Percentiles rank a stretch among this genome's conserved stretches.
Evolutionary conservation across 331 rosid species (phyloP).

Genomic region (Dryas integrifolia): DNA sequence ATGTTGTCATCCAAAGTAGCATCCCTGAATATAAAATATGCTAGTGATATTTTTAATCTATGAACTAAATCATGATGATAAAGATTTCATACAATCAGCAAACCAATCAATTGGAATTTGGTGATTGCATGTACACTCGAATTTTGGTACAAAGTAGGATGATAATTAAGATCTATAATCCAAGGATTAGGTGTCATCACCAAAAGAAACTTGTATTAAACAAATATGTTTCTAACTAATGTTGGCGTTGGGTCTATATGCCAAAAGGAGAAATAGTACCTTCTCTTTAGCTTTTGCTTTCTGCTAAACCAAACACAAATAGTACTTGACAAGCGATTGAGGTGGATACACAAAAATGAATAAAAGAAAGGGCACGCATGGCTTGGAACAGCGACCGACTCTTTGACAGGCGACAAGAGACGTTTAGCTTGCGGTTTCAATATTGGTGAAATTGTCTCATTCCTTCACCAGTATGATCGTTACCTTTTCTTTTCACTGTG

Average conservation of each 20-base stretch:
- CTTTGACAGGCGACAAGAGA: slow-evolving; percentile 23
- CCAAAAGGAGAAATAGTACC: neutral
- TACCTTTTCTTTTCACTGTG: too few species aligned
- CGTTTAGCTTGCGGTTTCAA: slow-evolving; percentile 13
- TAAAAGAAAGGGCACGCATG: slow-evolving; percentile 22
- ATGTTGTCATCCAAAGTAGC: too few species aligned
- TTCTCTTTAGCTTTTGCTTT: neutral
- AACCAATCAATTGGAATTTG: neutral
- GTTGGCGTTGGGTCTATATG: neutral
- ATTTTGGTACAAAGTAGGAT: neutral
- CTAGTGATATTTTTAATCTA: neutral
- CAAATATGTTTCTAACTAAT: neutral
- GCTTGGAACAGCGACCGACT: slow-evolving; percentile 22
- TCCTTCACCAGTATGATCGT: neutral
- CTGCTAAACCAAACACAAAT: slow-evolving; percentile 6
- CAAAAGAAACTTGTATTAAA: neutral
- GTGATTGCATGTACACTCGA: neutral
- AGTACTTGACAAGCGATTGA: neutral
- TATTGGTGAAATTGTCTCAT: neutral
- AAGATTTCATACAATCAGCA: neutral
- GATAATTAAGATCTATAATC: neutral
- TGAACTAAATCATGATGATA: neutral
- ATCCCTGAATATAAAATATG: neutral
- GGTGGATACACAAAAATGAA: neutral
- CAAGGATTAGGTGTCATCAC: slow-evolving; percentile 3